These are phyloP conservation scores for Xeromyces bisporus DNA, from an alignment of 495 filamentous ascomycete species.

Conservation along the genomic window DNA sequence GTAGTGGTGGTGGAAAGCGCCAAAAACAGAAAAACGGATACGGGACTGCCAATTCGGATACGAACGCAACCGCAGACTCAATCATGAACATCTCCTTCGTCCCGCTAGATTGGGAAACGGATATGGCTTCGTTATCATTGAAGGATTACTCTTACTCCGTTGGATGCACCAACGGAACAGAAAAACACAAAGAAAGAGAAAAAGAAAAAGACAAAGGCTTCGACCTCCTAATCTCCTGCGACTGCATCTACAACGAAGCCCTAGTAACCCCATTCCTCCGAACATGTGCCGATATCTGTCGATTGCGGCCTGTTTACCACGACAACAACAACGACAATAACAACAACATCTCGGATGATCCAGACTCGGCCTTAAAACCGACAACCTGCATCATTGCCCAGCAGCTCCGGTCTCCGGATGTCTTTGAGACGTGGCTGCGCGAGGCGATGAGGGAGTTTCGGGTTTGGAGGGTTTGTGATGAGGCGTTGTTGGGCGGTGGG, in stretches of 20 bases:
- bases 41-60: not conserved
- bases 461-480: slow-evolving; percentile 62
- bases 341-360: not conserved
- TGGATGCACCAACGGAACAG: slow-evolving; percentile 3
- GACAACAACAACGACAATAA: slow-evolving; percentile 1
- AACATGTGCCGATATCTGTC: slow-evolving; percentile 66
- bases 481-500: slow-evolving; percentile 31
- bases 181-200: too few species aligned
- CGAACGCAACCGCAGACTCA: not conserved
- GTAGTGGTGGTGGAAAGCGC: not conserved
- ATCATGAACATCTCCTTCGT: slow-evolving; percentile 24
- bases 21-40: not conserved
- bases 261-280: slow-evolving; percentile 69
- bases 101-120: slow-evolving; percentile 28
- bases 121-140: slow-evolving; percentile 15
- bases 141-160: slow-evolving; percentile 11
- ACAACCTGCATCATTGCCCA: slow-evolving; percentile 64
- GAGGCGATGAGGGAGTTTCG: slow-evolving; percentile 48
- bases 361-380: slow-evolving; percentile 10
- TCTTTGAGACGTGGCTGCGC: slow-evolving; percentile 70
- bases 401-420: slow-evolving; percentile 66
- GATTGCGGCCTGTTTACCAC: slow-evolving; percentile 26
- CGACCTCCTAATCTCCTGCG: slow-evolving; percentile 61
- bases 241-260: slow-evolving; percentile 80
- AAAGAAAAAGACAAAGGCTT: slow-evolving; percentile 21